Evolutionary conservation across 768 basidiomycete genomes (phyloP).

Genomic region (Psilocybe sp.): DNA sequence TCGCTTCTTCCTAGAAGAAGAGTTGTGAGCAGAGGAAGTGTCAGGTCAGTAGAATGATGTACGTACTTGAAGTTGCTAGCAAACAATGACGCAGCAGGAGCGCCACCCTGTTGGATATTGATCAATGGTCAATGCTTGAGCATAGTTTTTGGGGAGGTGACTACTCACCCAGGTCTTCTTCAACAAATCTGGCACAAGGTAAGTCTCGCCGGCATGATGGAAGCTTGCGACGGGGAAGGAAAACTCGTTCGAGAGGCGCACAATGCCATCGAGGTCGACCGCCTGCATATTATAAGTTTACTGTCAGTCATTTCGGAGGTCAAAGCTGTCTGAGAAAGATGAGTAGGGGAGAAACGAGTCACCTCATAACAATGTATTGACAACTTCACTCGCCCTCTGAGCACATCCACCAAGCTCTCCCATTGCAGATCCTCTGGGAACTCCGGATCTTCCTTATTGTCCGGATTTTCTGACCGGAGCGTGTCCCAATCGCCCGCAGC

Average conservation of each 20-base stretch:
- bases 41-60: too few relatives aligned
- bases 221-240: slow-evolving; percentile 72
- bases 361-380: slow-evolving; percentile 45
- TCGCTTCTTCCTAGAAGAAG: too few relatives aligned
- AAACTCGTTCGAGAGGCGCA: slow-evolving; percentile 79
- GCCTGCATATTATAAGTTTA: slow-evolving; percentile 32
- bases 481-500: slow-evolving; percentile 41
- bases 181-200: slow-evolving; percentile 71
- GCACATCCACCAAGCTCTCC: slow-evolving; percentile 68
- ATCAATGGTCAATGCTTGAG: too few relatives aligned
- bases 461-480: slow-evolving; percentile 19
- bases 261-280: slow-evolving; percentile 62
- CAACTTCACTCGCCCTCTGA: slow-evolving; percentile 74
- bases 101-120: too few relatives aligned
- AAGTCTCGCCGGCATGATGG: slow-evolving; percentile 80
- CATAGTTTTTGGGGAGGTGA: neutral
- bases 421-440: slow-evolving; percentile 72
- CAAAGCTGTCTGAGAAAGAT: too few relatives aligned
- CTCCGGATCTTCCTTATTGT: neutral
- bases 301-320: too few relatives aligned
- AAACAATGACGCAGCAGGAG: too few relatives aligned
- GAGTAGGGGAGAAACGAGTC: too few relatives aligned
- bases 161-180: slow-evolving; percentile 63
- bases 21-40: too few relatives aligned
- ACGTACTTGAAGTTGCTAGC: too few relatives aligned